These are phyloP conservation scores for Apophysomyces sp. DNA, from an alignment of 371 early-diverging fungal genomes.

Conservation along the genomic window DNA sequence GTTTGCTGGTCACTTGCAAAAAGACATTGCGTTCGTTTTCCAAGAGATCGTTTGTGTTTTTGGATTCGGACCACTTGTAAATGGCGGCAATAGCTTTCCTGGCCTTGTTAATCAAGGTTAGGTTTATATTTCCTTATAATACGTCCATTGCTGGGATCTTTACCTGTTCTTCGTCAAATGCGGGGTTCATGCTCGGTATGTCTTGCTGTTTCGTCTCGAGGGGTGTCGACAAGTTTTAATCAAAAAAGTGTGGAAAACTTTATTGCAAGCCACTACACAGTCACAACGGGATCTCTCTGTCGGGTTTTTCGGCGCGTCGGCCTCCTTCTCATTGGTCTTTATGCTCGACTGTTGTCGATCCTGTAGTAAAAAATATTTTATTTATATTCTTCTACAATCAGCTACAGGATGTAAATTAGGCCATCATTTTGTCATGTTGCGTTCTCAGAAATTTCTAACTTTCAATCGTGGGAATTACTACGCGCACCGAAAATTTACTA, in stretches of 20 bases:
- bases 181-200: conserved; percentile 3
- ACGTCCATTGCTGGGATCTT: not conserved
- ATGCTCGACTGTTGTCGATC: too few species aligned
- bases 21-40: conserved; percentile 5
- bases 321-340: too few species aligned
- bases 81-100: conserved; percentile 7
- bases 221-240: not conserved
- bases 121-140: not conserved
- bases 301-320: too few species aligned
- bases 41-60: conserved; percentile 9
- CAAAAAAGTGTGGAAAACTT: conserved; percentile 9
- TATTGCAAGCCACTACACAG: conserved; percentile 1
- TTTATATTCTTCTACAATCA: too few species aligned
- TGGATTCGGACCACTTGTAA: conserved; percentile 3
- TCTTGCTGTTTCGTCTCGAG: conserved; percentile 1
- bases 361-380: too few species aligned
- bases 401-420: too few species aligned
- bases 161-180: conserved; percentile 13
- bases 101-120: not conserved
- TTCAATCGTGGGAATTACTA: too few species aligned
- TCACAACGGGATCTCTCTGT: too few species aligned
- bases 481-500: too few species aligned
- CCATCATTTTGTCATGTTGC: too few species aligned
- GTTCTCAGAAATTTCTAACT: too few species aligned
- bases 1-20: conserved; percentile 7